Base-by-base conservation (phyloP, 805 yeast genomes). In the Ogataea polymorpha region DNA sequence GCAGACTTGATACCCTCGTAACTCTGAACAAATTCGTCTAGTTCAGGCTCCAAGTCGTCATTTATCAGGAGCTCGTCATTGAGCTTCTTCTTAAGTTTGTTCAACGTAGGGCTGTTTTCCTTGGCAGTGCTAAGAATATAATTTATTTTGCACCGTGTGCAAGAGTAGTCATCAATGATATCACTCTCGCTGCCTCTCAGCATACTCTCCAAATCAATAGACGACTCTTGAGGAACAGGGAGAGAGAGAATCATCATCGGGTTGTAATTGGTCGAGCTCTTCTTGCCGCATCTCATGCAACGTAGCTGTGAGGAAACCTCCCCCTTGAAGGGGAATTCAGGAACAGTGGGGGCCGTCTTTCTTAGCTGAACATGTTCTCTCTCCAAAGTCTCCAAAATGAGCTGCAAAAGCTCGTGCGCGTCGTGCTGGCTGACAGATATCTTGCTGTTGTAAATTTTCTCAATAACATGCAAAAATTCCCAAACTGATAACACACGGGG, bases 391-490 rank as follows among this genome's bases (percentile, higher is more conserved):
- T 90, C 96, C 16, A 91, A 65, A 15, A 90, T 71, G 38, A 87
- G 63, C 58, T 88, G 96, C 23, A 91, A 75, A 48, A 93, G 70
- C 56, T 91, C 99, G 54, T 93, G 97, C 0, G 98, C 96, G 65
- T 91, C 99, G 56, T 91, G 96, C 61, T 93, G 99, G 33, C 77
- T 77, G 25, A 84, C 67, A 2, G 95, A 81, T 20, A 93, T 81
- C 49, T 77, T 79, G 3, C 90, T 80, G 41, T 80, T 75, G 63
- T 82, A 85, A 12, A 85, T 80, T 8, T 61, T 62, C 55, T 91
- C 98, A 37, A 93, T 63, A 9, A 78, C 81, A 38, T 74, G 82
- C 14, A 91, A 65, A 35, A 90, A 74, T 1, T 86, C 82, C 90
- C 95, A 83, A 1, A 87, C 89, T 0, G 90, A 79, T 5, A 81